Conservation (phyloP, 768 basidiomycete species). For the Boletus speciosus region DNA sequence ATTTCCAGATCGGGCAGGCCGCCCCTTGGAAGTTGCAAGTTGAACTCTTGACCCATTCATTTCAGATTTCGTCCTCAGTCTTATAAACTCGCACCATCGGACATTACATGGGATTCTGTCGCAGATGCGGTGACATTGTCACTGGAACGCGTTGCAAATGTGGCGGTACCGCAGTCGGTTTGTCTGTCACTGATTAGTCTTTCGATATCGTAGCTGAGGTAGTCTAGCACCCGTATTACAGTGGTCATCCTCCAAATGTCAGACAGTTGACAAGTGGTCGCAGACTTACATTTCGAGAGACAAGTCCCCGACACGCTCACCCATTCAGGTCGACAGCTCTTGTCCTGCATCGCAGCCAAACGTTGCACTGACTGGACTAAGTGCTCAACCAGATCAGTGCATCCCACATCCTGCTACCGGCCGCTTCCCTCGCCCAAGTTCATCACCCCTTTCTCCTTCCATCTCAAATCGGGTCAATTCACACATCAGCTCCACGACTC, state of each 20-base stretch:
- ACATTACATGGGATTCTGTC: conserved; percentile 72
- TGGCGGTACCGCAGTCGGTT: conserved; percentile 77
- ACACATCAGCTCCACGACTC: conserved; percentile 54
- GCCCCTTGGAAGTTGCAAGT: not conserved
- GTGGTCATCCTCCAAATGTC: conserved; percentile 47
- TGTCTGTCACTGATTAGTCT: conserved; percentile 30
- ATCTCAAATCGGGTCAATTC: conserved; percentile 51
- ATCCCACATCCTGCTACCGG: conserved; percentile 18
- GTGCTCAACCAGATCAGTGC: conserved; percentile 2
- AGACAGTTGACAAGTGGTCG: conserved; percentile 68
- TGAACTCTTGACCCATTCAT: not conserved
- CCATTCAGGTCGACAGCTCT: conserved; percentile 20
- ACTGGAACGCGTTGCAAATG: conserved; percentile 69
- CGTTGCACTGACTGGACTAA: conserved; percentile 5
- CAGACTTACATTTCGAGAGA: conserved; percentile 68
- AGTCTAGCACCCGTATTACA: conserved; percentile 61
- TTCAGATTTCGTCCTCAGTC: not conserved
- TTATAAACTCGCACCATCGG: not conserved
- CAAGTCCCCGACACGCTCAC: conserved; percentile 41
- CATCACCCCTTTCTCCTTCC: conserved; percentile 30
- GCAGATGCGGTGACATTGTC: conserved; percentile 83
- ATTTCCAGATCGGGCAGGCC: too few relatives aligned
- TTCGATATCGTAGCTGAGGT: conserved; percentile 12
- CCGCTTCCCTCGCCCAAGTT: conserved; percentile 50
- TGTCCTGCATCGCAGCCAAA: conserved; percentile 11